Conservation (phyloP, 768 basidiomycete genomes). For the Leccinellum rugosiceps region DNA sequence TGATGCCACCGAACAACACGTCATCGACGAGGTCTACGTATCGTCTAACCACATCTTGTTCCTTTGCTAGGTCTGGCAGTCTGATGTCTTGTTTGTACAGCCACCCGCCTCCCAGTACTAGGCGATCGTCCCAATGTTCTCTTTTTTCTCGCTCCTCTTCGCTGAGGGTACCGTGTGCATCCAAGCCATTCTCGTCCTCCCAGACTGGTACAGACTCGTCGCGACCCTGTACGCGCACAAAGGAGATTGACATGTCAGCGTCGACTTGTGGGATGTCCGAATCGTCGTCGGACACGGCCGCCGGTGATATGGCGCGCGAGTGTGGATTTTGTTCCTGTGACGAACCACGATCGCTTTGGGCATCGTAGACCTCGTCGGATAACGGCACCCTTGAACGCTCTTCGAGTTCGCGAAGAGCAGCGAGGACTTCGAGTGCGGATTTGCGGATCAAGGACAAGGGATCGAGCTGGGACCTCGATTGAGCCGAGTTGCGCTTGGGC, state of each 20-base stretch:
- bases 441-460: slow-evolving; percentile 69
- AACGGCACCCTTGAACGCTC: slow-evolving; percentile 73
- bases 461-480: slow-evolving; percentile 43
- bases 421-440: slow-evolving; percentile 80
- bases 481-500: slow-evolving; percentile 35
- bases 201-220: slow-evolving; percentile 70
- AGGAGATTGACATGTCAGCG: slow-evolving; percentile 60
- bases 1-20: slow-evolving; percentile 65
- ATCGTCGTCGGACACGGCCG: slow-evolving; percentile 37
- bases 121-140: slow-evolving; percentile 77
- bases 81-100: slow-evolving; percentile 67
- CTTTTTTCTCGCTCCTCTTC: slow-evolving; percentile 53
- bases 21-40: slow-evolving; percentile 82
- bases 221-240: slow-evolving; percentile 67
- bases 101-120: slow-evolving; percentile 82
- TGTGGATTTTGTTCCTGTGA: slow-evolving; percentile 33
- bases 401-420: slow-evolving; percentile 76
- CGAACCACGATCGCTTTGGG: slow-evolving; percentile 64
- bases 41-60: slow-evolving; percentile 50
- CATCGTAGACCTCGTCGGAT: slow-evolving; percentile 80
- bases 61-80: slow-evolving; percentile 51
- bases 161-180: slow-evolving; percentile 42
- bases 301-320: slow-evolving; percentile 47
- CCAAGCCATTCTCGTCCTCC: slow-evolving; percentile 63
- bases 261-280: slow-evolving; percentile 38